phyloP scores from a whole-genome alignment of 2,329 filamentous ascomycete species.

The Helotiales sp. region DNA sequence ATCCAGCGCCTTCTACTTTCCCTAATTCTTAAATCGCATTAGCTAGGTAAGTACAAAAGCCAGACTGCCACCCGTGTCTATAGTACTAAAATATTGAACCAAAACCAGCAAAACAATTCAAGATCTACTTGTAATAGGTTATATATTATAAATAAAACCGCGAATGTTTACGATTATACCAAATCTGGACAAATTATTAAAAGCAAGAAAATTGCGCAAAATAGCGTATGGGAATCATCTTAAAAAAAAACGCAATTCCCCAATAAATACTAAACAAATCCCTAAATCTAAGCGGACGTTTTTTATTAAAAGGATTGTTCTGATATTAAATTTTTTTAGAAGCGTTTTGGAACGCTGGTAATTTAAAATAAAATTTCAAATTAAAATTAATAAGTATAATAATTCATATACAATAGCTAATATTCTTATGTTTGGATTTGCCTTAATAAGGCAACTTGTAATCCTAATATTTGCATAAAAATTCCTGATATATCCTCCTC shows the following conservation, averaged over 20 bases:
- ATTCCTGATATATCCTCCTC: neutral
- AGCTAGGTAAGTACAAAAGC: constrained; percentile 7
- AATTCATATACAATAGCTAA: neutral
- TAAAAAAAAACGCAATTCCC: neutral
- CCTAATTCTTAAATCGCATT: neutral
- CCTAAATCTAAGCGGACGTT: neutral
- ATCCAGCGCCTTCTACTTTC: neutral
- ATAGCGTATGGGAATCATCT: constrained; percentile 1
- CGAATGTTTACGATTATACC: neutral
- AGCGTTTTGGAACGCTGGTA: constrained; percentile 2
- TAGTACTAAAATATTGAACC: neutral
- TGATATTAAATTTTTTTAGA: neutral
- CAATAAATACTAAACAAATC: neutral
- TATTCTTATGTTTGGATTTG: no score
- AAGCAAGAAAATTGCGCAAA: neutral
- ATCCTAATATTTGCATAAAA: no score
- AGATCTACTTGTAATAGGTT: neutral
- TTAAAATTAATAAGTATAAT: neutral
- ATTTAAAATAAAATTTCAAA: neutral
- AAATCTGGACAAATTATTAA: neutral
- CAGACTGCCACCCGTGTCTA: constrained; percentile 10
- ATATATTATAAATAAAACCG: neutral
- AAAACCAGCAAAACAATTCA: neutral
- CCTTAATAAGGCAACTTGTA: no score
- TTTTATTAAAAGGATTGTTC: neutral